Base-by-base conservation (phyloP, 2,329 filamentous ascomycete species). In the Sporothrix pallida region DNA sequence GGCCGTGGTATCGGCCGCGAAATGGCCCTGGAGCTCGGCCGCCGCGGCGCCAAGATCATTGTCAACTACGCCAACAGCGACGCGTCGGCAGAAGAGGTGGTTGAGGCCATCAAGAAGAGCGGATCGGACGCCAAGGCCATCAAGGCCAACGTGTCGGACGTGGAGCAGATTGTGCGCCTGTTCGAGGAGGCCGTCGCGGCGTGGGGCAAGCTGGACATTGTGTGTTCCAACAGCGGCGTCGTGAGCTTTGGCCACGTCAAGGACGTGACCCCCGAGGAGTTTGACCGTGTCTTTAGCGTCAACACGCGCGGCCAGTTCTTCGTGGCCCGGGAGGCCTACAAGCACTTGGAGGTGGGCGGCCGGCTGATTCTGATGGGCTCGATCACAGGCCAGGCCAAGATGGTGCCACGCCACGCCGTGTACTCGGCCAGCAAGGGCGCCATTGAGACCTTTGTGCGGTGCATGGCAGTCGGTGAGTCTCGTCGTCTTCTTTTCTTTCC, bases 251-350 rank as follows among this genome's bases (percentile, higher is more conserved):
- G 88, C 76, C 87, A 88, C 80, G 85, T 88, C 23, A 84, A 86
- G 79, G 87, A 89, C 75, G 87, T 90, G 5, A 83, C 86, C 3
- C 76, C 79, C 82, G 87, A 89, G 79, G 88, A 89, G 79, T 90
- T 86, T 80, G 88, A 90, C 79, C 86, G 88, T 74, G 87, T 89
- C 63, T 89, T 90, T 82, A 86, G 84, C 82, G 80, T 90, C 77
- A 90, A 90, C 80, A 84, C 88, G 2, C 82, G 87, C 20, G 88
- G 87, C 8, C 88, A 90, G 80, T 90, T 89, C 82, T 90, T 90
- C 80, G 87, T 90, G 48, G 88, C 87, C 6, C 87, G 89, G 78
- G 86, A 88, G 58, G 89, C 89, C 23, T 90, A 89, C 84, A 87
- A 88, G 80, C 82, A 89, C 79, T 84, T 91, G 48, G 86, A 88